These are phyloP conservation scores for Xylogone sp. DNA, from an alignment of 2,329 filamentous ascomycete species.

Conservation along the genomic window DNA sequence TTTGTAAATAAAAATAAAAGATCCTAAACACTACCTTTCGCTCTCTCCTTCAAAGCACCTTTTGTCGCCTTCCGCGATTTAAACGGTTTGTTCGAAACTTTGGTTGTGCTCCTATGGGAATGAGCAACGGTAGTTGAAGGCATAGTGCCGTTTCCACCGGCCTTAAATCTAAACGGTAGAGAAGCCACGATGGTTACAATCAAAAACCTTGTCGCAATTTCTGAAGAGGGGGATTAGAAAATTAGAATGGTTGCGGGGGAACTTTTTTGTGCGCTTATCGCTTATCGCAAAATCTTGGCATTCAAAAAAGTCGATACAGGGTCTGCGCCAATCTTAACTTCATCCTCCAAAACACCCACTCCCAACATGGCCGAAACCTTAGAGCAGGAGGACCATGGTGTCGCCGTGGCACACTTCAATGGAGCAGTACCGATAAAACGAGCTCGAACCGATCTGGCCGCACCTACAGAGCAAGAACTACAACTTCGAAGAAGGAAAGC, in stretches of 20 bases:
- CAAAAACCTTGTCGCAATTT: conserved; percentile 3
- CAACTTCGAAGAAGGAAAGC: conserved; percentile 47
- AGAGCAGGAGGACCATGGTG: conserved; percentile 8
- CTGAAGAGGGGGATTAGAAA: conserved; percentile 1
- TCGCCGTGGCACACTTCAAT: conserved; percentile 35
- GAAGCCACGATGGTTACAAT: conserved; percentile 55
- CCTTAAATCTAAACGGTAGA: conserved; percentile 85
- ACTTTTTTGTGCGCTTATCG: conserved; percentile 18
- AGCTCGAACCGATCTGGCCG: conserved; percentile 44
- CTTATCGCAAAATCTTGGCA: conserved; percentile 15
- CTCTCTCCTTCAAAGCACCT: conserved; percentile 75
- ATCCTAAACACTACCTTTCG: conserved; percentile 63
- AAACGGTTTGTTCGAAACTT: conserved; percentile 82
- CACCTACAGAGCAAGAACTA: conserved; percentile 21
- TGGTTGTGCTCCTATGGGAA: conserved; percentile 91
- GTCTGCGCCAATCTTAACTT: background rate
- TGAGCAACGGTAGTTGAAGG: conserved; percentile 66
- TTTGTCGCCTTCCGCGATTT: conserved; percentile 92
- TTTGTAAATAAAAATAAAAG: conserved; percentile 5
- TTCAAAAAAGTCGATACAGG: conserved; percentile 10
- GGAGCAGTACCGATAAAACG: conserved; percentile 48
- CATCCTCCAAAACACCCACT: background rate
- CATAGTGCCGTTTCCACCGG: conserved; percentile 71
- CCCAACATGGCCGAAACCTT: conserved; percentile 13
- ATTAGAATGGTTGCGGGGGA: conserved; percentile 9